phyloP scores from a whole-genome alignment of 257 asterid species.

The Solanum virginianum region DNA sequence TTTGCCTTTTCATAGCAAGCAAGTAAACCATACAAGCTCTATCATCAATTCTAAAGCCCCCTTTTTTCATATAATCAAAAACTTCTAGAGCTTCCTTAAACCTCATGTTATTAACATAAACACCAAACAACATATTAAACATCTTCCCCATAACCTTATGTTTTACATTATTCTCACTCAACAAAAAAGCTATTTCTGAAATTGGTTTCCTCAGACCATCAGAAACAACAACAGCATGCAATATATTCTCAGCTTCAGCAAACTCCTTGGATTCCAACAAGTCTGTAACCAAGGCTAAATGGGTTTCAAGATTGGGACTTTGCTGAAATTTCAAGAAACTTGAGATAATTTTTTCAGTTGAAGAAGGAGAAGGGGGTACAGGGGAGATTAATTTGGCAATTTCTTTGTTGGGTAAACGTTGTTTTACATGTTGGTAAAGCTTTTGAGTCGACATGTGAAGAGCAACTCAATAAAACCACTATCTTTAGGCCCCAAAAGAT shows the following conservation, averaged over 20 bases:
- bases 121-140: slow-evolving; percentile 24
- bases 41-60: slow-evolving; percentile 45
- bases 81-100: slow-evolving; percentile 20
- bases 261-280: slow-evolving; percentile 38
- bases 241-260: slow-evolving; percentile 39
- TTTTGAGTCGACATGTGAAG: slow-evolving; percentile 33
- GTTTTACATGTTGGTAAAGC: slow-evolving; percentile 27
- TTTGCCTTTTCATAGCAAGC: slow-evolving; percentile 42
- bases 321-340: slow-evolving; percentile 41
- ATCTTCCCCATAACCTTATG: background rate
- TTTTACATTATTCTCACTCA: background rate
- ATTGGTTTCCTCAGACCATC: slow-evolving; percentile 28
- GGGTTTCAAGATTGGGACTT: slow-evolving; percentile 47
- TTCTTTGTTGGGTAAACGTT: slow-evolving; percentile 27
- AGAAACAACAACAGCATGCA: slow-evolving; percentile 37
- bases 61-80: slow-evolving; percentile 15
- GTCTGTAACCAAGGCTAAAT: slow-evolving; percentile 10
- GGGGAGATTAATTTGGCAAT: slow-evolving; percentile 43
- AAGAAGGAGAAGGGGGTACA: slow-evolving; percentile 40
- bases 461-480: background rate
- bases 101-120: slow-evolving; percentile 14
- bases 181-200: slow-evolving; percentile 32
- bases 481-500: no score
- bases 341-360: slow-evolving; percentile 12
- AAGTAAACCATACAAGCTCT: slow-evolving; percentile 71